A percentile compares a stretch with the other conserved stretches of the same genome.
Evolutionary conservation across 257 asterid species (phyloP).

Genomic region (Solanum dulcamara): DNA sequence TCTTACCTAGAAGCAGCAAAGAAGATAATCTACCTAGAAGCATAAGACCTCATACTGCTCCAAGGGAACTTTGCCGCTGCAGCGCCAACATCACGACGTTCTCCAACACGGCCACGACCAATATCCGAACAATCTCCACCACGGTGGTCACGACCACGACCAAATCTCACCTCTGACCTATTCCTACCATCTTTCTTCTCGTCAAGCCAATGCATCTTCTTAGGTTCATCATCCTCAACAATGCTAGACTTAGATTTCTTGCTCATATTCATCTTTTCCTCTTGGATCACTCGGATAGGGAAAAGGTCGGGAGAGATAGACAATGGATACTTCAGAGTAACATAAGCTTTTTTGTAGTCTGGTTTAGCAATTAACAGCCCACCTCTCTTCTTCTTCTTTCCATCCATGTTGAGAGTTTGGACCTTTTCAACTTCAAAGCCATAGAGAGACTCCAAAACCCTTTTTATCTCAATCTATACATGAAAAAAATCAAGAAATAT

Average conservation of each 20-base stretch:
- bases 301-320: conserved; percentile 60
- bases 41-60: conserved; percentile 67
- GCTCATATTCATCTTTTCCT: conserved; percentile 34
- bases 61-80: conserved; percentile 62
- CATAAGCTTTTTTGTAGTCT: conserved; percentile 87
- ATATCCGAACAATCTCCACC: background rate
- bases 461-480: conserved; percentile 68
- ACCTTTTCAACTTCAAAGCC: conserved; percentile 93
- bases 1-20: background rate
- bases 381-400: conserved; percentile 88
- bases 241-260: conserved; percentile 63
- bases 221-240: conserved; percentile 65
- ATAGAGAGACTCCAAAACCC: conserved; percentile 83
- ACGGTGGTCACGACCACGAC: background rate
- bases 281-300: conserved; percentile 63
- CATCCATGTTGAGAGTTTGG: conserved; percentile 82
- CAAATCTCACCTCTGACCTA: conserved; percentile 11
- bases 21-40: conserved; percentile 14
- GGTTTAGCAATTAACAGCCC: conserved; percentile 62
- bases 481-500: too few species aligned
- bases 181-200: conserved; percentile 28
- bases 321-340: conserved; percentile 58
- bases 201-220: conserved; percentile 86
- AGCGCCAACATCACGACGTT: background rate
- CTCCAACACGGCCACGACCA: background rate